Conservation (phyloP, 768 basidiomycete species). For the Tubosaeta sp. region DNA sequence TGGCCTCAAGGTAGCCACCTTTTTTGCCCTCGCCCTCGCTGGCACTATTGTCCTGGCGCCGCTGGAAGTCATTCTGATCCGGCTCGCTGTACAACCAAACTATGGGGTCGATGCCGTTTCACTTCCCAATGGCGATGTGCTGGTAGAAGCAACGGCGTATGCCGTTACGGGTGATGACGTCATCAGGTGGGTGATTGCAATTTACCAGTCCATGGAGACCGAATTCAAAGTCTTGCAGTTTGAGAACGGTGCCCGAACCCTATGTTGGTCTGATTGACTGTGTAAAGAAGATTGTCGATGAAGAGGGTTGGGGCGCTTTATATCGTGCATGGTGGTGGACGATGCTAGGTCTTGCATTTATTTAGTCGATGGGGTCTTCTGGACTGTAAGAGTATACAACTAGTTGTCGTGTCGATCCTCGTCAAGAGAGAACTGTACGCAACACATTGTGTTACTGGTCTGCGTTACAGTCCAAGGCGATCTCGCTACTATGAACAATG, state of each 20-base stretch:
- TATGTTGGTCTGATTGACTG: constrained; percentile 70
- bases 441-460: too few species aligned
- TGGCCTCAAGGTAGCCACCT: constrained; percentile 39
- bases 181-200: constrained; percentile 51
- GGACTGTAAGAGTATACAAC: too few species aligned
- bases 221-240: constrained; percentile 22
- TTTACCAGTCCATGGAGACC: neutral
- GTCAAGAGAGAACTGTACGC: too few species aligned
- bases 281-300: constrained; percentile 62
- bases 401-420: too few species aligned
- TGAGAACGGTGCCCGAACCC: constrained; percentile 69
- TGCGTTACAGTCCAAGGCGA: too few species aligned
- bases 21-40: neutral
- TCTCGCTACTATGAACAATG: too few species aligned
- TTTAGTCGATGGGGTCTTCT: neutral
- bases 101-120: constrained; percentile 29
- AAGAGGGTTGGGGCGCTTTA: constrained; percentile 65
- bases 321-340: constrained; percentile 74
- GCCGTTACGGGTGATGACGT: constrained; percentile 70
- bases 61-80: constrained; percentile 67
- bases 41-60: constrained; percentile 57
- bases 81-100: constrained; percentile 78
- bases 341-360: neutral
- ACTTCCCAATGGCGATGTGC: constrained; percentile 39
- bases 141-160: constrained; percentile 50